phyloP scores from a whole-genome alignment of 495 filamentous ascomycete species.

The Annulohypoxylon moriforme region DNA sequence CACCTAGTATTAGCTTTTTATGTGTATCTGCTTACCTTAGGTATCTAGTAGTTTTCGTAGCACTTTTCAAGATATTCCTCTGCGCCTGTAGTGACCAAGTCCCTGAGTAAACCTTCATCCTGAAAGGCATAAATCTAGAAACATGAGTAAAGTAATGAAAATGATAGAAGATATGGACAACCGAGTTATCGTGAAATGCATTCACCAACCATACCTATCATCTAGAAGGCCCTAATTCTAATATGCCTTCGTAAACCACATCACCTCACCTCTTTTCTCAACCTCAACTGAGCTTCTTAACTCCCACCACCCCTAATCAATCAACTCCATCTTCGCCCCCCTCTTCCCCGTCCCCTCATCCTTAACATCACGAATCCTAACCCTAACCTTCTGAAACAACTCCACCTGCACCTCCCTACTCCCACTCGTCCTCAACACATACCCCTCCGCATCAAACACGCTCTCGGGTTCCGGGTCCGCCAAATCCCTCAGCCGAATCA shows the following conservation, averaged over 20 bases:
- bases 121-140: background rate
- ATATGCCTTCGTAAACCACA: background rate
- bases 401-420: slow-evolving; percentile 71
- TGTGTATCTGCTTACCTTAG: too few species aligned
- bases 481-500: slow-evolving; percentile 87
- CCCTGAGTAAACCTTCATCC: background rate
- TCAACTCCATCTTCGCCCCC: slow-evolving; percentile 78
- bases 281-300: slow-evolving; percentile 75
- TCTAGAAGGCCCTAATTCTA: background rate
- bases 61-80: background rate
- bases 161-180: background rate
- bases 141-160: background rate
- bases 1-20: background rate
- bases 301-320: slow-evolving; percentile 42
- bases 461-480: slow-evolving; percentile 79
- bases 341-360: slow-evolving; percentile 95
- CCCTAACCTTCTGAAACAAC: slow-evolving; percentile 88
- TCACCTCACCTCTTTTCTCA: slow-evolving; percentile 64
- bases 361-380: slow-evolving; percentile 89
- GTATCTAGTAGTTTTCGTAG: background rate
- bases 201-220: background rate
- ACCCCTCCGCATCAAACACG: slow-evolving; percentile 84
- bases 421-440: slow-evolving; percentile 70
- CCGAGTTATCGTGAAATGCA: background rate
- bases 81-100: background rate